Percentiles rank a stretch among this genome's conserved stretches.
Conservation (phyloP, 176 grass and related monocot species). For the Stipa capillata region DNA sequence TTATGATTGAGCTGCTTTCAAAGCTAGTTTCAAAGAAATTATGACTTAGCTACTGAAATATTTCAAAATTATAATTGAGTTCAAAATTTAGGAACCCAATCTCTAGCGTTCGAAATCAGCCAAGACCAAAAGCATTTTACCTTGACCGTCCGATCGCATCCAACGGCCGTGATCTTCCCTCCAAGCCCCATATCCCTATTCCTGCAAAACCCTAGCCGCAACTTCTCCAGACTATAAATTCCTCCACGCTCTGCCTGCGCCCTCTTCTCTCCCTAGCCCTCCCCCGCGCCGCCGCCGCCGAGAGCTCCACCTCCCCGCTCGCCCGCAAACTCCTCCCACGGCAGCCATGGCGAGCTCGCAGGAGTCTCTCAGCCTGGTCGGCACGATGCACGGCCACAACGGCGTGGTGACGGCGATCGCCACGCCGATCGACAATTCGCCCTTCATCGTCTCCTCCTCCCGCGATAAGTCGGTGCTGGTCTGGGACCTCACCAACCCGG, state of each 20-base stretch:
- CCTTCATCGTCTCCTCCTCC: conserved; percentile 49
- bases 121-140: background rate
- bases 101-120: no score
- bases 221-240: conserved; percentile 1
- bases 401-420: conserved; percentile 60
- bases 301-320: background rate
- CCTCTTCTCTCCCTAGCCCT: background rate
- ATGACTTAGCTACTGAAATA: background rate
- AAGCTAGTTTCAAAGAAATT: no score
- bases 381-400: conserved; percentile 52
- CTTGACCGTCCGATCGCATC: background rate
- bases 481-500: conserved; percentile 47
- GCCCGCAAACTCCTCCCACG: background rate
- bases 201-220: conserved; percentile 26
- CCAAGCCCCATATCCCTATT: background rate
- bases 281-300: background rate
- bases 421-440: conserved; percentile 37
- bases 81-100: background rate
- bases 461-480: conserved; percentile 67
- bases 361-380: conserved; percentile 34
- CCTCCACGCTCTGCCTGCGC: background rate
- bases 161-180: background rate
- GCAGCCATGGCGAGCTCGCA: conserved; percentile 31
- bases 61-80: background rate
- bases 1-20: no score